Conservation (phyloP, 176 grass and related monocot species). For the Aegilops tauschii region DNA sequence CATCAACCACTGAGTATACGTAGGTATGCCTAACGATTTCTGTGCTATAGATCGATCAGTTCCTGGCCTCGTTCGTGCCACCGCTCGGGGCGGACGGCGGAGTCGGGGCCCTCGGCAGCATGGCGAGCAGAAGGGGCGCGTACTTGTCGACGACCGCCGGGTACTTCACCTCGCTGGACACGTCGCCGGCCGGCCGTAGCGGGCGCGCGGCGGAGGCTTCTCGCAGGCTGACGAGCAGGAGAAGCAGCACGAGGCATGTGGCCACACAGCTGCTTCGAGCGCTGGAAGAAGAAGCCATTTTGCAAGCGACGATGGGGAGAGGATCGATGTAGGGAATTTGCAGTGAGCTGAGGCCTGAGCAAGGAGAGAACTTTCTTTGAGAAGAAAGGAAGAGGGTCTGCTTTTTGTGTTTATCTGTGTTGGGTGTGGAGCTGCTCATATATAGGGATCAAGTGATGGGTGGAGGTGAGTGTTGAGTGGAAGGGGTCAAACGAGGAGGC, state of each 20-base stretch:
- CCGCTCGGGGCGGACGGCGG: constrained; percentile 53
- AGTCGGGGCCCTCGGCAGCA: constrained; percentile 36
- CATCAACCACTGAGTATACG: too few relatives aligned
- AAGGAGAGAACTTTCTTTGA: too few relatives aligned
- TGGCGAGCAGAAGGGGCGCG: constrained; percentile 34
- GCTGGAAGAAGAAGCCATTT: constrained; percentile 12
- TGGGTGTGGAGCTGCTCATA: too few relatives aligned
- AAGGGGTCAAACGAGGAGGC: too few relatives aligned
- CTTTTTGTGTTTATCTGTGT: too few relatives aligned
- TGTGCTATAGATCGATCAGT: neutral
- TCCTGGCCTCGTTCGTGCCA: constrained; percentile 32
- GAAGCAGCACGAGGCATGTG: constrained; percentile 15
- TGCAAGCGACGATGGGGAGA: neutral
- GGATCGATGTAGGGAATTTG: neutral
- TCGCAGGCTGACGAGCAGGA: neutral
- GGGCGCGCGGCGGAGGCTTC: constrained; percentile 31
- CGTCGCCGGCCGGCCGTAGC: neutral
- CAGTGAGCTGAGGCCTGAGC: neutral
- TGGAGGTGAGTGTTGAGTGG: too few relatives aligned
- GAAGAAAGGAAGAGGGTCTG: too few relatives aligned
- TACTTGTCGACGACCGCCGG: constrained; percentile 30
- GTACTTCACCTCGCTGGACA: neutral
- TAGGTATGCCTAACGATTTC: too few relatives aligned
- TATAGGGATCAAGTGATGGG: too few relatives aligned
- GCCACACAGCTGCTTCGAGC: neutral